Base-by-base conservation (phyloP, 2,329 filamentous ascomycete species). In the Tolypocladium tundrense region DNA sequence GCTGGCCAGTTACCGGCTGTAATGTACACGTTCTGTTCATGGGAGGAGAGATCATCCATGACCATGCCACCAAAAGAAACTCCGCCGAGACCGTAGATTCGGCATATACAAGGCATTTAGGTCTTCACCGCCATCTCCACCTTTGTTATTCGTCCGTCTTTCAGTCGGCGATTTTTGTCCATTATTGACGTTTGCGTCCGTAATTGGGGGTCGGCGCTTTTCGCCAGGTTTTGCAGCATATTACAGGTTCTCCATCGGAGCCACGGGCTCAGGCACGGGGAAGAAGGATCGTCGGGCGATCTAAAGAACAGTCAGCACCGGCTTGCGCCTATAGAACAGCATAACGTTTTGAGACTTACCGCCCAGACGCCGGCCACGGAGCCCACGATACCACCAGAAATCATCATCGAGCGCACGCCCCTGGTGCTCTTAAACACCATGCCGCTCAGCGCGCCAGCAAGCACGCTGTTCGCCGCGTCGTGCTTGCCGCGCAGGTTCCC, bases 381-480 rank as follows among this genome's bases (percentile, higher is more conserved):
- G 56, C 88, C 94, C 59, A 97, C 92, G 64, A 99, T 87, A 66
- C 87, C 90, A 62, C 91, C 90, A 41, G 92, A 96, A 68, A 97
- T 94, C 78, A 94, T 80, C 92, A 97, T 97, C 40, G 91, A 92
- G 73, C 89, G 84, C 61, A 94, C 62, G 7, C 94, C 94, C 68
- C 90, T 84, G 54, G 95, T 97, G 73, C 92, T 96, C 82, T 97
- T 97, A 78, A 99, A 99, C 16, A 99, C 72, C 82, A 93, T 92
- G 59, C 94, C 94, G 69, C 91, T 96, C 65, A 99, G 72, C 1
- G 81, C 88, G 63, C 95, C 94, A 6, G 94, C 93, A 24, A 83
- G 75, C 57, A 99, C 83, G 62, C 91, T 94, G 78, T 99, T 99
- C 59, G 87, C 84, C 3, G 91, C 83, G 72, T 99, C 95, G 66